phyloP scores from a whole-genome alignment of 2,329 filamentous ascomycete genomes.

The Colletotrichum shisoi region DNA sequence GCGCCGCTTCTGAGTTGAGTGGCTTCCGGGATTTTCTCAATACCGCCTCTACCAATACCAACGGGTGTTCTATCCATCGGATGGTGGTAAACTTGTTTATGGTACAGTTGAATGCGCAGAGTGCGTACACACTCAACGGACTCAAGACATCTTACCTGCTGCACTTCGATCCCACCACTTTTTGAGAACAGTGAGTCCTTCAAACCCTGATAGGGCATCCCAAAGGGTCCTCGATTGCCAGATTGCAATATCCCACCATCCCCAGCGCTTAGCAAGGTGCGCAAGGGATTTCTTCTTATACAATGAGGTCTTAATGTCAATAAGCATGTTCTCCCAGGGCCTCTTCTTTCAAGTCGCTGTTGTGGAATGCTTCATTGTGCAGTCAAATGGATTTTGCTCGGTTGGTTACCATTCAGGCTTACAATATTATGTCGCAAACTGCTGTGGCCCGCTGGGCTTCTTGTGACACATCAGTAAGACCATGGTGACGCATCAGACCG shows the following conservation, averaged over 20 bases:
- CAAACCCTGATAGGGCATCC: neutral
- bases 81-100: too few species aligned
- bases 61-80: neutral
- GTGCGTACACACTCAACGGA: neutral
- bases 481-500: neutral
- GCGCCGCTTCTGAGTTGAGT: constrained; percentile 43
- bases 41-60: neutral
- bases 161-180: neutral
- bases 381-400: neutral
- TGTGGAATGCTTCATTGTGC: neutral
- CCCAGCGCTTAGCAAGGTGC: neutral
- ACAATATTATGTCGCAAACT: too few species aligned
- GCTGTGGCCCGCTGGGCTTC: neutral
- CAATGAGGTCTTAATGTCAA: too few species aligned
- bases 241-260: neutral
- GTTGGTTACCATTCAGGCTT: too few species aligned
- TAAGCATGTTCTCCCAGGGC: neutral
- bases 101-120: neutral
- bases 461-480: neutral
- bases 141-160: neutral
- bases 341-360: neutral
- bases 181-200: neutral
- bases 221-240: neutral
- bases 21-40: too few species aligned
- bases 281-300: neutral